Base-by-base conservation (phyloP, 2,329 filamentous ascomycete species). In the Talaromyces sp. region DNA sequence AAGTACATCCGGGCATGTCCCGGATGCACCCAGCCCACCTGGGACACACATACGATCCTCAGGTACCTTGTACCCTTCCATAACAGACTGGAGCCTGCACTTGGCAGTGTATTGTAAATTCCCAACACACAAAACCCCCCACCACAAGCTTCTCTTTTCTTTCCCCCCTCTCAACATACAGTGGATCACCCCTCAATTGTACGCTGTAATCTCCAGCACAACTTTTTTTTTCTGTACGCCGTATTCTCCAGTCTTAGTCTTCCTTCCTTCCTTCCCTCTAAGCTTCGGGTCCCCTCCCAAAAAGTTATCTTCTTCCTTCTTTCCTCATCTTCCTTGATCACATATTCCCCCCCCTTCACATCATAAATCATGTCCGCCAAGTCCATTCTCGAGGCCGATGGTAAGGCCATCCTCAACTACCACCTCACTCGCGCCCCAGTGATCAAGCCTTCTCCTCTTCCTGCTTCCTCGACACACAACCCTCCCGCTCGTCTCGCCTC, bases 391-490 rank as follows among this genome's bases (percentile, higher is more conserved):
- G 94, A 99, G 85, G 93, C 93, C 84, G 94, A 99, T 82, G 94
- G 94, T 86, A 99, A 99, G 89, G 94, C 94, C 85, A 97, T 99
- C 83, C 86, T 99, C 86, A 97, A 97, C 89, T 99, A 97, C 86
- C 94, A 97, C 84, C 91, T 99, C 80, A 97, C 94, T 69, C 89
- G 94, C 75, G 91, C 94, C 67, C 88, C 91, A 64, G 89, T 96
- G 77, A 96, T 99, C 86, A 97, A 97, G 89, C 90, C 93, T 65
- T 93, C 91, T 72, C 91, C 94, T 79, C 91, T 97, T 52, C 90
- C 92, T 66, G 75, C 84, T 64, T 83, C 89, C 61, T 78, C 89
- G 62, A 94, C 86, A 76, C 94, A 99, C 87, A 97, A 97, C 82
- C 81, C 94, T 66, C 87, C 94, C 58, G 81, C 92, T 68, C 93